Base-by-base conservation (phyloP, 2,329 filamentous ascomycete genomes). In the Esteya vermicola region DNA sequence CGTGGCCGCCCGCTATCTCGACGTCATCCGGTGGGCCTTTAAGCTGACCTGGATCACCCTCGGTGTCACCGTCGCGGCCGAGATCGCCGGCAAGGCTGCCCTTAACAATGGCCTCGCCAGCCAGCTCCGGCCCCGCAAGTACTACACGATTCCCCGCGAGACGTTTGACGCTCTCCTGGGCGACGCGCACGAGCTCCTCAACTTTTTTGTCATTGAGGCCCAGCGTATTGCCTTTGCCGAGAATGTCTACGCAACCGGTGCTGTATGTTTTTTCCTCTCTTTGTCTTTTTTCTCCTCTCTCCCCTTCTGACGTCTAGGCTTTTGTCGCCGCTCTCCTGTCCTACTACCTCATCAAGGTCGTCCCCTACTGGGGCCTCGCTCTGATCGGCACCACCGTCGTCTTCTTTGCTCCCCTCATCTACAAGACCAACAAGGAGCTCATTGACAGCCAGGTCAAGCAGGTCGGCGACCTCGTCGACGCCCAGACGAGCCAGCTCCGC, bases 131-230 rank as follows among this genome's bases (percentile, higher is more conserved):
- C 78, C 78, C 40, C 72, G 68, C 55, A 69, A 70, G 56, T 82
- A 82, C 62, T 79, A 77, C 58, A 79, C 75, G 6, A 58, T 82
- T 32, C 69, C 77, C 9, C 68, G 70, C 48, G 70, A 78, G 49
- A 75, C 72, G 7, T 58, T 81, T 30, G 72, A 81, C 50, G 56
- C 60, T 42, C 49, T 77, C 47, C 70, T 78, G 50, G 73, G 72
- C 42, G 78, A 81, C 48, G 62, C 76, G 31, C 72, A 80, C 52
- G 77, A 81, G 59, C 67, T 82, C 44, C 57, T 78, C 60, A 82
- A 82, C 67, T 82, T 82, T 58, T 76, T 81, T 50, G 66, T 80
- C 45, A 79, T 82, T 42, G 78, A 82, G 62, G 63, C 68, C 38
- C 78, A 82, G 63, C 70, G 77, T 45, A 72, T 82, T 48, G 53